A percentile compares a stretch with the other conserved stretches of the same genome.
phyloP scores from a whole-genome alignment of 1,139 yeast genomes.

The Saccharomyces hybrid region DNA sequence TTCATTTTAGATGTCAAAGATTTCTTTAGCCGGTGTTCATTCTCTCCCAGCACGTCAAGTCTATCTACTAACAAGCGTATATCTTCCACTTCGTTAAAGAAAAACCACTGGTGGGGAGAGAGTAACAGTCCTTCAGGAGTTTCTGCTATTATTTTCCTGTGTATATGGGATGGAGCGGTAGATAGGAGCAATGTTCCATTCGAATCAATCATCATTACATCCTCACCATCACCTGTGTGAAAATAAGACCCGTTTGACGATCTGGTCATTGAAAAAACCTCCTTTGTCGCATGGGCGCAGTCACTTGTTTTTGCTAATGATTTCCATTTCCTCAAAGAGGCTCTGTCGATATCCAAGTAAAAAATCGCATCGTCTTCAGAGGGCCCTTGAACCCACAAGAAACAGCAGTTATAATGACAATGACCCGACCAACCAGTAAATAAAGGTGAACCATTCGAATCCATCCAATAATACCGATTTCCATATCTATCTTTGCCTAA shows the following conservation, averaged over 20 bases:
- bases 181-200: background rate
- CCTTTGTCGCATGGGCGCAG: background rate
- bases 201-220: background rate
- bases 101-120: background rate
- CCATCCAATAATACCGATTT: conserved; percentile 95
- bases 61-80: background rate
- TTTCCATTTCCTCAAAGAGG: background rate
- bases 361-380: conserved; percentile 2
- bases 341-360: background rate
- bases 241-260: background rate
- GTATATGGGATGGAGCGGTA: background rate
- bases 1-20: background rate
- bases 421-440: background rate
- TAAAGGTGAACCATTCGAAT: conserved; percentile 68
- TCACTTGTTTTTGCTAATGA: background rate
- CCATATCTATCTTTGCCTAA: conserved; percentile 78
- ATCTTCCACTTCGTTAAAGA: background rate
- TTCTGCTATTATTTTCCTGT: background rate
- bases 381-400: conserved; percentile 2
- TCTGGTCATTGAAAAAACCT: background rate
- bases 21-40: background rate
- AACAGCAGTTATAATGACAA: background rate
- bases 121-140: background rate
- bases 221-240: background rate
- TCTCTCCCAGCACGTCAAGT: background rate